Percentiles rank a stretch among this genome's conserved stretches.
Evolutionary conservation across 305 asterid genomes (phyloP).

Genomic region (Fraxinus nigra): DNA sequence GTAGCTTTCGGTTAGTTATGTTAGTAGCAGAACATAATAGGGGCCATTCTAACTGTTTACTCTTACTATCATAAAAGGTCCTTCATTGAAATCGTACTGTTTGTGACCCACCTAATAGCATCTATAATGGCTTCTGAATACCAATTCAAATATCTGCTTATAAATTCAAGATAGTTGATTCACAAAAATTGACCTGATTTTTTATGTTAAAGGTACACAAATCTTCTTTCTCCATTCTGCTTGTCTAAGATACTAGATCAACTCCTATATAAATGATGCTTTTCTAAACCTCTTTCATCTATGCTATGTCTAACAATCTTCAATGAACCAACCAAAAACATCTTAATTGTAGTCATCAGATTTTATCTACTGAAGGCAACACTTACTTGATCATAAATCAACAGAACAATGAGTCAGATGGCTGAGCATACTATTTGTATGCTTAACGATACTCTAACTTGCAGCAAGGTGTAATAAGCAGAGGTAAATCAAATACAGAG

Average conservation of each 20-base stretch:
- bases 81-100: not conserved
- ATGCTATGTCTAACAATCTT: not conserved
- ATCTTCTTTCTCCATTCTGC: conserved; percentile 1
- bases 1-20: not conserved
- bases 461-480: not conserved
- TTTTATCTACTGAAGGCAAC: not conserved
- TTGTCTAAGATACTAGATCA: not conserved
- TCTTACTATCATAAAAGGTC: not conserved
- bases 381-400: not conserved
- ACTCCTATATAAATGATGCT: not conserved
- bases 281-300: not conserved
- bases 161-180: not conserved
- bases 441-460: not conserved
- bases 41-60: not conserved
- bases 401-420: not conserved
- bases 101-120: not conserved
- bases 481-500: not conserved
- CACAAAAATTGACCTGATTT: not conserved
- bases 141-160: not conserved
- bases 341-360: not conserved
- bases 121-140: not conserved
- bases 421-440: not conserved
- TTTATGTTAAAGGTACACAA: not conserved
- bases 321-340: not conserved
- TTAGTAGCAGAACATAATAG: not conserved